phyloP scores from a whole-genome alignment of 2,329 filamentous ascomycete species.

The Pleomassaria siparia region DNA sequence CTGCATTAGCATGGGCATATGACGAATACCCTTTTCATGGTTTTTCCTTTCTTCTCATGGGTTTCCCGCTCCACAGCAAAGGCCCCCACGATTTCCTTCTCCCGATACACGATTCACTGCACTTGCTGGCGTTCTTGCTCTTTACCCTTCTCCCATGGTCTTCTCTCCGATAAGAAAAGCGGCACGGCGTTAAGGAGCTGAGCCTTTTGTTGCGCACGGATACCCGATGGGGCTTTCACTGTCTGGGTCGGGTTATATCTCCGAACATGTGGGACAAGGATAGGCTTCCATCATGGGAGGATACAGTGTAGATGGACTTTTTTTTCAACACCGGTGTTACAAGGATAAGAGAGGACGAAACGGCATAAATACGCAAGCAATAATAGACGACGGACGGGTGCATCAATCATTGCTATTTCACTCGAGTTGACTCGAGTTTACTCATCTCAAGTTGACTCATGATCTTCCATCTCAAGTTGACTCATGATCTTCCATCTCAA shows the following conservation, averaged over 20 bases:
- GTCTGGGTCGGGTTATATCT: not conserved
- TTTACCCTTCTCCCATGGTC: not conserved
- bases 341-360: too few relatives aligned
- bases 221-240: not conserved
- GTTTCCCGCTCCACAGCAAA: not conserved
- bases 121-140: constrained; percentile 10
- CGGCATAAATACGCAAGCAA: too few relatives aligned
- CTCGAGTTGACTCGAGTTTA: too few relatives aligned
- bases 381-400: too few relatives aligned
- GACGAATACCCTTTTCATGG: not conserved
- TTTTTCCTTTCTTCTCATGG: constrained; percentile 1
- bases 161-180: not conserved
- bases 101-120: not conserved
- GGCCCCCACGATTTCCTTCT: not conserved
- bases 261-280: too few relatives aligned
- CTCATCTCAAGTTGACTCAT: too few relatives aligned
- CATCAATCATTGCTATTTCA: too few relatives aligned
- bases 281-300: too few relatives aligned
- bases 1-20: constrained; percentile 22
- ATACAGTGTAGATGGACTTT: too few relatives aligned
- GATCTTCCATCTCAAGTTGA: too few relatives aligned
- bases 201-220: not conserved
- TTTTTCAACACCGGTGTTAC: too few relatives aligned
- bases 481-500: too few relatives aligned
- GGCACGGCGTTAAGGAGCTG: not conserved